phyloP scores from a whole-genome alignment of 2,329 filamentous ascomycete genomes.

The Aspergillus uvarum region DNA sequence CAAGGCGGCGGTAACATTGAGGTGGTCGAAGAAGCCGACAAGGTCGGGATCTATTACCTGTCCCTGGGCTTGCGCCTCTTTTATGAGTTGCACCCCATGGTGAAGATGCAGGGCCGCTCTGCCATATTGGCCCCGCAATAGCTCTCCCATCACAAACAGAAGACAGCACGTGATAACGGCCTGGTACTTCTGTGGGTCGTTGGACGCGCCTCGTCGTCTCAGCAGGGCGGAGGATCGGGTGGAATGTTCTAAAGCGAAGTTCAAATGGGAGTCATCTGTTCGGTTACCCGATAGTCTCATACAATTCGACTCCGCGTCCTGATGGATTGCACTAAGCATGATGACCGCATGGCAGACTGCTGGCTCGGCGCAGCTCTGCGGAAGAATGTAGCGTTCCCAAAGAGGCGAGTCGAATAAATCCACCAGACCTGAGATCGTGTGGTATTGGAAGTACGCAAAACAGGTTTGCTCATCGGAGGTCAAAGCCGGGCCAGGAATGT shows the following conservation, averaged over 20 bases:
- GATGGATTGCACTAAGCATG: not conserved
- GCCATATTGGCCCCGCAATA: constrained; percentile 9
- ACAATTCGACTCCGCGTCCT: not conserved
- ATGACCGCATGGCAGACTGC: not conserved
- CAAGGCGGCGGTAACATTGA: not conserved
- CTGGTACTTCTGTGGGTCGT: not conserved
- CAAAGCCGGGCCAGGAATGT: not conserved
- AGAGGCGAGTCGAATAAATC: not conserved
- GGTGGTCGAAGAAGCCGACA: not conserved
- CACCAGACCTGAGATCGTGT: not conserved
- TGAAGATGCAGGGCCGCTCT: constrained; percentile 12
- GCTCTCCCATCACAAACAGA: not conserved
- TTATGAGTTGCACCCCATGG: not conserved
- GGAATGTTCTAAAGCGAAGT: not conserved
- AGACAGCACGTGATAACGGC: not conserved
- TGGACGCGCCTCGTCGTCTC: not conserved
- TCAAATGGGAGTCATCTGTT: not conserved
- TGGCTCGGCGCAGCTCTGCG: not conserved
- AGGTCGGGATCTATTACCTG: not conserved
- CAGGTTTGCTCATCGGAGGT: not conserved
- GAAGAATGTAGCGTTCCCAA: not conserved
- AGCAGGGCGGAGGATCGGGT: not conserved
- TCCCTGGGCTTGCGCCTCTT: not conserved
- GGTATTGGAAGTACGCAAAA: not conserved
- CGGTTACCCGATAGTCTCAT: not conserved